Percentiles rank a stretch among this genome's conserved stretches.
These are phyloP conservation scores for Melastoma candidum DNA, from an alignment of 441 rosid species.

Conservation along the genomic window DNA sequence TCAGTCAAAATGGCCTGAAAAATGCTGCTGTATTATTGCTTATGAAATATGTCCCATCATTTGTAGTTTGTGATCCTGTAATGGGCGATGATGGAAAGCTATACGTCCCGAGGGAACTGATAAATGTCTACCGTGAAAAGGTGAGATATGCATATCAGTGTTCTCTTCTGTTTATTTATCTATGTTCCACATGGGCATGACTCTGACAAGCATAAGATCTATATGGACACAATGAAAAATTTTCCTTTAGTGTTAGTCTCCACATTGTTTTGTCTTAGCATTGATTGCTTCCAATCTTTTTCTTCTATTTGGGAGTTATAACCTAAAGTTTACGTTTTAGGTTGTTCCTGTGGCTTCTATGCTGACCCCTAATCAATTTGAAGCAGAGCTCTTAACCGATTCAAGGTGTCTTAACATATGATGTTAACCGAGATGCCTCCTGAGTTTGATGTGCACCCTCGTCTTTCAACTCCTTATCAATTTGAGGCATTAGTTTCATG, in stretches of 20 bases:
- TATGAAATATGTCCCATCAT: conserved; percentile 9
- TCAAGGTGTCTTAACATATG: conserved; percentile 39
- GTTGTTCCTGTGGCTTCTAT: conserved; percentile 99
- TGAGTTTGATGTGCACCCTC: too few relatives aligned
- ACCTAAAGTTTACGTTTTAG: conserved; percentile 21
- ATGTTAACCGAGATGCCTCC: too few relatives aligned
- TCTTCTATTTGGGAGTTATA: not conserved
- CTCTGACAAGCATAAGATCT: not conserved
- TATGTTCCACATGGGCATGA: not conserved
- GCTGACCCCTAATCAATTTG: conserved; percentile 99
- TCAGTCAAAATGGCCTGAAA: too few relatives aligned
- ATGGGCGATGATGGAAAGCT: conserved; percentile 99
- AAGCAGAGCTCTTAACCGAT: conserved; percentile 86
- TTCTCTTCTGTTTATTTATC: conserved; percentile 8
- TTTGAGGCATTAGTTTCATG: too few relatives aligned
- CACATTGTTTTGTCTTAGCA: not conserved
- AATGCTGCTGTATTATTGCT: not conserved
- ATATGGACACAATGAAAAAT: too few relatives aligned
- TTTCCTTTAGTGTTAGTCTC: too few relatives aligned
- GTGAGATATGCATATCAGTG: conserved; percentile 25
- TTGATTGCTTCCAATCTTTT: not conserved
- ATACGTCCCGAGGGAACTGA: conserved; percentile 80
- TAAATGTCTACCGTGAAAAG: conserved; percentile 84
- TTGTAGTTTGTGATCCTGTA: conserved; percentile 96
- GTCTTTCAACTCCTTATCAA: too few relatives aligned